Evolutionary conservation across 257 asterid species (phyloP), one percentile per base, ranked within the genome.

Genomic region (Verbena officinalis): DNA sequence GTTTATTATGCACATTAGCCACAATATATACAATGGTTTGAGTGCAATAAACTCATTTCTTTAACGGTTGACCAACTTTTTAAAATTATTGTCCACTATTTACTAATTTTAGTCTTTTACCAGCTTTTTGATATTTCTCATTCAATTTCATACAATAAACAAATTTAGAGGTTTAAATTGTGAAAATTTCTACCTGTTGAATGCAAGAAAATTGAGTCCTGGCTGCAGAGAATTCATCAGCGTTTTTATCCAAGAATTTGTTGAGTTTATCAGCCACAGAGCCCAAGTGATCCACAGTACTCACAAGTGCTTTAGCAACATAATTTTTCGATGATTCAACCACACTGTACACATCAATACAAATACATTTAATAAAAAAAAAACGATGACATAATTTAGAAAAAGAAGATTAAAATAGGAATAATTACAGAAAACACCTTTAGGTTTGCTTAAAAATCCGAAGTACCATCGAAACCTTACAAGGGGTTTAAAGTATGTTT

Each of bases 271-370:
- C 81, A 45, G 95, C 95, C 55, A 84, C 84, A 23, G 86, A 84
- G 16, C 96, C 96, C 81, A 89, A 72, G 69, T 89, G 96, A 66
- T 89, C 96, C 77, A 89, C 96, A 7, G 95, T 86, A 59, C 75
- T 84, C 38, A 86, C 79, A n/a, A 89, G 69, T 65, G 96, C 96
- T 48, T 75, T 79, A 10, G 74, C 79, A 44, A 76, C 86, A 39
- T 86, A 89, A 54, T 86, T 88, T 76, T 76, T 89, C 22, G 84
- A 74, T 1, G 86, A 69, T 38, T 89, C 90, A 36, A 86, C 77
- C 70, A 86, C 82, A 55, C 96, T 89, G 64, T 40, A 14, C 27
- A 46, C 4, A 55, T 17, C 9, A 7, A 50, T 50, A 48, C 13
- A 49, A 49, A 3, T 15, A 59, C 14, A 23, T n/a, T n/a, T n/a